Conservation (phyloP, 441 rosid genomes). For the Gossypium trilobum region DNA sequence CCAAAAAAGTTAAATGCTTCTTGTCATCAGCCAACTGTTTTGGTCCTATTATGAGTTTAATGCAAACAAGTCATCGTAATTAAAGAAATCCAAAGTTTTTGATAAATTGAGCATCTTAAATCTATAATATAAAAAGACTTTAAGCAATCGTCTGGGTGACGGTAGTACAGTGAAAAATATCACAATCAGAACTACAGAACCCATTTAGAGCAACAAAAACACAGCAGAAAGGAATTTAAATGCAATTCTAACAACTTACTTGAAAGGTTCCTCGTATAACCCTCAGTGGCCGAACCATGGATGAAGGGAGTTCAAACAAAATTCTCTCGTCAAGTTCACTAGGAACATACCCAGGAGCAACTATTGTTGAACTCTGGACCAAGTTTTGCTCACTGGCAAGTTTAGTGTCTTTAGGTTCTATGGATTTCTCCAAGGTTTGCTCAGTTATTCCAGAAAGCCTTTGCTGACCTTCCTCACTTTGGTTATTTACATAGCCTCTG, state of each 20-base stretch:
- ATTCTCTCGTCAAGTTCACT: slow-evolving; percentile 88
- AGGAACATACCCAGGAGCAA: slow-evolving; percentile 82
- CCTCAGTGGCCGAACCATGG: slow-evolving; percentile 90
- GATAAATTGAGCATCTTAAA: slow-evolving; percentile 6
- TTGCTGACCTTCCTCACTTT: slow-evolving; percentile 34
- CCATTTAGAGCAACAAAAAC: slow-evolving; percentile 6
- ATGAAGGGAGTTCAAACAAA: slow-evolving; percentile 82
- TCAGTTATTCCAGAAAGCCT: slow-evolving; percentile 41
- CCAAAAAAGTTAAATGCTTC: not conserved
- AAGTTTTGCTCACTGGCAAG: slow-evolving; percentile 42
- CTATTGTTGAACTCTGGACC: slow-evolving; percentile 48
- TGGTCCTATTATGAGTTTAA: not conserved
- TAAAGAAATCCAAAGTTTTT: slow-evolving; percentile 4
- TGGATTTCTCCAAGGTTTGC: slow-evolving; percentile 39
- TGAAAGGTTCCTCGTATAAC: slow-evolving; percentile 90
- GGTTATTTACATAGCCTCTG: slow-evolving; percentile 37
- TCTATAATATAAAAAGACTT: not conserved
- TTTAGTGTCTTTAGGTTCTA: slow-evolving; percentile 42
- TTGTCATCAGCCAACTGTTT: not conserved
- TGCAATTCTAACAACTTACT: slow-evolving; percentile 35
- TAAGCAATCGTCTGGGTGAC: not conserved
- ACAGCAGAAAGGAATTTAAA: not conserved
- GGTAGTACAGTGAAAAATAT: not conserved
- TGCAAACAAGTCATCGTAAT: not conserved
- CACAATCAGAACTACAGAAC: slow-evolving; percentile 1